Base-by-base conservation (phyloP, 768 basidiomycete species). In the Tephrocybe sp. region DNA sequence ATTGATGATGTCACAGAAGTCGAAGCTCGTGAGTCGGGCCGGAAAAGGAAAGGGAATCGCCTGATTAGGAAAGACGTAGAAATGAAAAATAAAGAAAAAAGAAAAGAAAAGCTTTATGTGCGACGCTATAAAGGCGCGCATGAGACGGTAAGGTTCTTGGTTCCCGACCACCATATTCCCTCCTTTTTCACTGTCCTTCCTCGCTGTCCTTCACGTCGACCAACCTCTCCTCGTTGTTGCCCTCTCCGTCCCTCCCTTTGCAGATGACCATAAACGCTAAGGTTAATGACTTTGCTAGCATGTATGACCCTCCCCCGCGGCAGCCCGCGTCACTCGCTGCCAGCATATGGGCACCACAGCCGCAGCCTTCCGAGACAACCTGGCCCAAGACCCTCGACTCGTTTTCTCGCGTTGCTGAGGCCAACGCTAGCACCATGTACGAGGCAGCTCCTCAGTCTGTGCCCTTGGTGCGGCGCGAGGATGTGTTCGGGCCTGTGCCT, bases 281-380 rank as follows among this genome's bases (percentile, higher is more conserved):
- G 24, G 15, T 25, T 16, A 26, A 16, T n/a, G 24, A 36, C 31
- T 63, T 64, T 61, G 60, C 69, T 38, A 66, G 70, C 53, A 52
- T 67, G 41, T 70, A 74, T 43, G 69, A 77, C 39, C 64, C 67
- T 49, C 71, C 64, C 57, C 73, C 72, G 6, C 53, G 41, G 18
- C 57, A 49, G 49, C 61, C 65, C 11, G 60, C 70, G 31, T 73
- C 74, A 6, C 70, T 74, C 39, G 59, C 71, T 48, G 75, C 75
- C 12, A 89, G 87, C 43, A 91, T 92, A 54, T 92, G 89, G 89
- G 89, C 89, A 1, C 89, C 89, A 7, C 87, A 86, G 62, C 86
- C 87, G 3, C 87, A 85, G 64, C 79, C 79, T 5, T 76, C 79
- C 13, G 84, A 84, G 16, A 61, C 73, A 5, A 77, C 81, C 11